Evolutionary conservation across 768 basidiomycete genomes (phyloP).

Genomic region (Collybia sordida): DNA sequence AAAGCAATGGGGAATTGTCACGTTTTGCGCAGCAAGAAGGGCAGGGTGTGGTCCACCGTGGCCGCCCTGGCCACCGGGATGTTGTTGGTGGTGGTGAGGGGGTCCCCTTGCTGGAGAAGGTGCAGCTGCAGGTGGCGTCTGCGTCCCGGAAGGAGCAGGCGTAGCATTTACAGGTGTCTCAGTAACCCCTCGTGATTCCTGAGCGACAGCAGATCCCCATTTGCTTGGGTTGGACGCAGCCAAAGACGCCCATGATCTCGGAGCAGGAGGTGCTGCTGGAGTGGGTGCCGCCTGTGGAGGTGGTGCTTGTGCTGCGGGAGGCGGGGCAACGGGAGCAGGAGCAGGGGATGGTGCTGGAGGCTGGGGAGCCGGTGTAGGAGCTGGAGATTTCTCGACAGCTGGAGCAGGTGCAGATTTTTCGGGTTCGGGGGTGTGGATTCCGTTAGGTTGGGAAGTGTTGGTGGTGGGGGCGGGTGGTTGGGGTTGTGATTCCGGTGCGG

Average conservation of each 20-base stretch:
- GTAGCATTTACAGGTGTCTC: slow-evolving; percentile 44
- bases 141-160: slow-evolving; percentile 33
- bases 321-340: slow-evolving; percentile 22
- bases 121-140: slow-evolving; percentile 16
- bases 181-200: slow-evolving; percentile 73
- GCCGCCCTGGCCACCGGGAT: slow-evolving; percentile 30
- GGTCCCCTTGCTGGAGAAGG: slow-evolving; percentile 11
- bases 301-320: slow-evolving; percentile 23
- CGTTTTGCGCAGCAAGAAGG: slow-evolving; percentile 53
- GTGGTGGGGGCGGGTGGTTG: slow-evolving; percentile 19
- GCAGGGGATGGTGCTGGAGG: slow-evolving; percentile 30
- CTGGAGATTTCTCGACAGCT: slow-evolving; percentile 21
- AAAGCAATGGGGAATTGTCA: slow-evolving; percentile 82
- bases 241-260: slow-evolving; percentile 90
- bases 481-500: slow-evolving; percentile 30
- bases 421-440: slow-evolving; percentile 42
- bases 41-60: slow-evolving; percentile 38
- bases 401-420: slow-evolving; percentile 27
- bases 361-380: slow-evolving; percentile 29
- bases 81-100: slow-evolving; percentile 26
- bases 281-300: slow-evolving; percentile 26
- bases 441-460: slow-evolving; percentile 30
- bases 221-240: slow-evolving; percentile 81
- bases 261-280: slow-evolving; percentile 42
- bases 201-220: slow-evolving; percentile 83